These are phyloP conservation scores for Rutstroemia sydowiana DNA, from an alignment of 2,329 filamentous ascomycete species.

Conservation along the genomic window DNA sequence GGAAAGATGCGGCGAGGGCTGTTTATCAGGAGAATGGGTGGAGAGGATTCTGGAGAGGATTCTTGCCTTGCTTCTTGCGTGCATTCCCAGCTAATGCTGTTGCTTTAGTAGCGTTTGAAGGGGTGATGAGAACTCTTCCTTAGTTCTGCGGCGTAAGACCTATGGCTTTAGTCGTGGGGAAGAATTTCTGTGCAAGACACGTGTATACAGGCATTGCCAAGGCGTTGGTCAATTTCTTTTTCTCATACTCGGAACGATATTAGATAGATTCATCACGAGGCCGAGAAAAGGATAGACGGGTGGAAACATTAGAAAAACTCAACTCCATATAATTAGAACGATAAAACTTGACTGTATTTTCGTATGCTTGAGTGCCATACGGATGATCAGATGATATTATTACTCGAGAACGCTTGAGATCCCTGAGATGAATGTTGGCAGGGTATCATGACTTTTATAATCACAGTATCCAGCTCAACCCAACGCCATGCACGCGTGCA, in stretches of 20 bases:
- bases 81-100: constrained; percentile 95
- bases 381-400: neutral
- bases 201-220: too few relatives aligned
- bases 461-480: neutral
- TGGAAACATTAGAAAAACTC: too few relatives aligned
- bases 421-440: neutral
- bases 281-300: neutral
- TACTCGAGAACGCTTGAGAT: neutral
- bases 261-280: too few relatives aligned
- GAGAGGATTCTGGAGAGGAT: constrained; percentile 86
- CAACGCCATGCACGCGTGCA: neutral
- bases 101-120: constrained; percentile 89
- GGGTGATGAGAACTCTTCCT: constrained; percentile 64
- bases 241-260: too few relatives aligned
- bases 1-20: constrained; percentile 71
- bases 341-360: neutral
- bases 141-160: constrained; percentile 4
- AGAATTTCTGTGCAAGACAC: too few relatives aligned
- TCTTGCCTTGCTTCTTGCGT: constrained; percentile 84
- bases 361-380: too few relatives aligned
- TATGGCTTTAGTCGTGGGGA: too few relatives aligned
- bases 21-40: constrained; percentile 71
- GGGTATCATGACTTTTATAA: neutral
- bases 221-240: too few relatives aligned
- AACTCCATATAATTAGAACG: neutral